A percentile compares a stretch with the other conserved stretches of the same genome.
phyloP scores from a whole-genome alignment of 1,139 yeast genomes.

The Suhomyces bolitotheri region DNA sequence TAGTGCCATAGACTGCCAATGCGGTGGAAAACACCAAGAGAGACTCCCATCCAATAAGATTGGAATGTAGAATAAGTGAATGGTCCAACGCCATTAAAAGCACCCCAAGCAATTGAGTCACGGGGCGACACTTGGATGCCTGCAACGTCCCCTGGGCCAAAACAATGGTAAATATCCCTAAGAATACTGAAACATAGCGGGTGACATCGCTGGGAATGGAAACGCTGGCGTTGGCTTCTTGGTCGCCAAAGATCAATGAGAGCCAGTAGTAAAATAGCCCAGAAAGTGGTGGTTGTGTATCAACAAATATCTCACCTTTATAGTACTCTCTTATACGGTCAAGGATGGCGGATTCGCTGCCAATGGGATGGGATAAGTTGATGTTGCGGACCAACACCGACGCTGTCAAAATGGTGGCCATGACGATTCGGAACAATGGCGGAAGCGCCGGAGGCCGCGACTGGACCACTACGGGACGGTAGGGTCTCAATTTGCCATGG shows the following conservation, averaged over 20 bases:
- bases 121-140: conserved; percentile 42
- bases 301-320: conserved; percentile 61
- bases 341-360: conserved; percentile 1
- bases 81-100: conserved; percentile 53
- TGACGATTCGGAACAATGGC: neutral
- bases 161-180: conserved; percentile 35
- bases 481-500: conserved; percentile 7
- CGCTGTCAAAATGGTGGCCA: neutral
- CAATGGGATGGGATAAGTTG: conserved; percentile 1
- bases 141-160: conserved; percentile 53
- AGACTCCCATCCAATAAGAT: conserved; percentile 52
- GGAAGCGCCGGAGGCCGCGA: neutral
- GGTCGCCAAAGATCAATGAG: conserved; percentile 33
- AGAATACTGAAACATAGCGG: conserved; percentile 19
- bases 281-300: conserved; percentile 63
- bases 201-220: conserved; percentile 1
- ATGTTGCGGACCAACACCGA: conserved; percentile 2
- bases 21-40: conserved; percentile 50
- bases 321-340: conserved; percentile 42
- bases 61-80: conserved; percentile 51
- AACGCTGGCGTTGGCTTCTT: neutral
- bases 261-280: conserved; percentile 49
- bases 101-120: conserved; percentile 47
- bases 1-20: conserved; percentile 45
- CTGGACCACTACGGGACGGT: conserved; percentile 3